These are phyloP conservation scores for Pezicula neosporulosa DNA, from an alignment of 2,329 filamentous ascomycete species.

Conservation along the genomic window DNA sequence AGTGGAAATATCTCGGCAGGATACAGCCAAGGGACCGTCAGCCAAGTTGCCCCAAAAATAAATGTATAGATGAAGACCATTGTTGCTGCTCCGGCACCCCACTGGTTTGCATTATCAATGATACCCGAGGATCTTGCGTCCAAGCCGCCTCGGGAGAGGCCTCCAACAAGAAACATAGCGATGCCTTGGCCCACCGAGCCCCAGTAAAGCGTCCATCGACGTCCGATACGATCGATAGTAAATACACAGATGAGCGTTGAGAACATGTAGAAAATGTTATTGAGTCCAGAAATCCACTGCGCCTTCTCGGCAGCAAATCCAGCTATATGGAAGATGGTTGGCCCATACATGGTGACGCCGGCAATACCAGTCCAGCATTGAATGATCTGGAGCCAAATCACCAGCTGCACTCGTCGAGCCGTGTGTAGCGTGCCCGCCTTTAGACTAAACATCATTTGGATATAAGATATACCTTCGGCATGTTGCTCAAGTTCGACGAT, in stretches of 20 bases:
- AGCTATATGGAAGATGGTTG: conserved; percentile 26
- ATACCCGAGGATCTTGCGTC: not conserved
- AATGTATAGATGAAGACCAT: conserved; percentile 51
- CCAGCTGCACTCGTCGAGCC: conserved; percentile 37
- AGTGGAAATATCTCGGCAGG: conserved; percentile 53
- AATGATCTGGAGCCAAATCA: conserved; percentile 42
- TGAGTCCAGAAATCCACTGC: conserved; percentile 46
- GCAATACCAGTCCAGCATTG: conserved; percentile 41
- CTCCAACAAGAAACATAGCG: conserved; percentile 17
- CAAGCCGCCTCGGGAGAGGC: not conserved
- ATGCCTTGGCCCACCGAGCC: conserved; percentile 36
- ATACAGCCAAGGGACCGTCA: conserved; percentile 46
- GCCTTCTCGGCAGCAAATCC: conserved; percentile 36
- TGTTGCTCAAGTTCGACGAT: conserved; percentile 24
- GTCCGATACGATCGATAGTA: conserved; percentile 46
- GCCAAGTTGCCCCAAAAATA: conserved; percentile 47
- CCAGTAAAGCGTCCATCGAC: conserved; percentile 39
- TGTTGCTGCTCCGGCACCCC: conserved; percentile 39
- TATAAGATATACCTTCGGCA: too few species aligned
- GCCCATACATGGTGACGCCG: conserved; percentile 21
- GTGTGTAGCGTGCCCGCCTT: conserved; percentile 29
- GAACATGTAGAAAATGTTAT: conserved; percentile 44
- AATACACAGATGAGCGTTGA: conserved; percentile 48
- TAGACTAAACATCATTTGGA: too few species aligned
- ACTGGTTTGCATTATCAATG: not conserved